Evolutionary conservation across 2,329 filamentous ascomycete genomes (phyloP).

Genomic region (Eutypella sp.): DNA sequence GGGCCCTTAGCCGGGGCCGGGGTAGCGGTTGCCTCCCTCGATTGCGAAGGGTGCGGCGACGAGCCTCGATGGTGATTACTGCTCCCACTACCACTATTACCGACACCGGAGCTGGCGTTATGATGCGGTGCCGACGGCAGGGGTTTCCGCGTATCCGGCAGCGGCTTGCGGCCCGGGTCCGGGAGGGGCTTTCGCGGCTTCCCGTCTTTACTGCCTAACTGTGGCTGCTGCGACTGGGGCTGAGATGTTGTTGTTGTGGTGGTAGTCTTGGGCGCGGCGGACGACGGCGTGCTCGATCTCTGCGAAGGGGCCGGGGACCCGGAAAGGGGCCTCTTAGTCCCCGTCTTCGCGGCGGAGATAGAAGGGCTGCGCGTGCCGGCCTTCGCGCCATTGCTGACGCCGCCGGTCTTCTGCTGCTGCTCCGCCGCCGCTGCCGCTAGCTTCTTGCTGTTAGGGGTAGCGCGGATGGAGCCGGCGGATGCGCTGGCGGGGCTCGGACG

Average conservation of each 20-base stretch:
- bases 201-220: conserved; percentile 7
- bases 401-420: background rate
- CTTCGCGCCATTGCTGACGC: too few species aligned
- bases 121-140: conserved; percentile 17
- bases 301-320: conserved; percentile 7
- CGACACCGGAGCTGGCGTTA: too few species aligned
- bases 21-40: conserved; percentile 6
- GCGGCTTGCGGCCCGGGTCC: conserved; percentile 9
- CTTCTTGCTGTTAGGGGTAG: conserved; percentile 20
- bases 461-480: conserved; percentile 22
- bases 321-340: background rate
- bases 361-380: background rate
- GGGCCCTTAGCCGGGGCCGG: conserved; percentile 12
- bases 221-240: conserved; percentile 6
- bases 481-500: conserved; percentile 8
- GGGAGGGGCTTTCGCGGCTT: conserved; percentile 20
- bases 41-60: conserved; percentile 6
- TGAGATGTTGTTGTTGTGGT: conserved; percentile 3
- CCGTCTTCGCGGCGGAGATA: background rate
- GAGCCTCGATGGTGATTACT: too few species aligned
- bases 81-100: too few species aligned
- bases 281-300: conserved; percentile 7
- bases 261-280: background rate
- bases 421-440: conserved; percentile 10
- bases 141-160: conserved; percentile 24